These are phyloP conservation scores for Spiromastix sp. DNA, from an alignment of 2,329 filamentous ascomycete species.

Conservation along the genomic window DNA sequence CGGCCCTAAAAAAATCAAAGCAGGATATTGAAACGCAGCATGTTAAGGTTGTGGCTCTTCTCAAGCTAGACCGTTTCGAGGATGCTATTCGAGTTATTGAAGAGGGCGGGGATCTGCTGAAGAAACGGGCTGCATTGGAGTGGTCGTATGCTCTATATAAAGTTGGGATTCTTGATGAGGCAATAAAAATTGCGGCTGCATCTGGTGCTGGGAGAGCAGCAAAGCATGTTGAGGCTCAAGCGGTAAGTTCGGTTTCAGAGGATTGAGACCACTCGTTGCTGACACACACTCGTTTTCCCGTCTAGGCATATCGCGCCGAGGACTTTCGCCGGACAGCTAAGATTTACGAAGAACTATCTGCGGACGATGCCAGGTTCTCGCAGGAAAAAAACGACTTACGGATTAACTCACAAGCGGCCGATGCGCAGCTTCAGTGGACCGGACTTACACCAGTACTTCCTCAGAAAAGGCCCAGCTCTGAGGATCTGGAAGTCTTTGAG, in stretches of 20 bases:
- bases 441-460: constrained; percentile 40
- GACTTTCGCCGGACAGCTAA: constrained; percentile 46
- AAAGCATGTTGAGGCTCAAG: constrained; percentile 52
- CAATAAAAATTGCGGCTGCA: constrained; percentile 40
- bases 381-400: constrained; percentile 50
- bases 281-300: background rate
- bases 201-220: constrained; percentile 38
- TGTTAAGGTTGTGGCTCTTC: constrained; percentile 48
- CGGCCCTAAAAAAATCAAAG: constrained; percentile 46
- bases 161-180: constrained; percentile 44
- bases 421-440: constrained; percentile 53
- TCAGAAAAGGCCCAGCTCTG: constrained; percentile 44
- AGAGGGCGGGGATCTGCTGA: constrained; percentile 41
- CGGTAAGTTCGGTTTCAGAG: constrained; percentile 31
- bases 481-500: constrained; percentile 55
- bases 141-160: constrained; percentile 57
- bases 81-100: constrained; percentile 50
- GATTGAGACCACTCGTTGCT: background rate
- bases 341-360: constrained; percentile 43
- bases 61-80: constrained; percentile 54
- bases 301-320: constrained; percentile 46
- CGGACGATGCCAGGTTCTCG: constrained; percentile 26
- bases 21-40: constrained; percentile 47
- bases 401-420: constrained; percentile 51
- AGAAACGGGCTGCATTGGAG: constrained; percentile 46